Base-by-base conservation (phyloP, 1,284 basidiomycete species). In the Xanthoconium separans region DNA sequence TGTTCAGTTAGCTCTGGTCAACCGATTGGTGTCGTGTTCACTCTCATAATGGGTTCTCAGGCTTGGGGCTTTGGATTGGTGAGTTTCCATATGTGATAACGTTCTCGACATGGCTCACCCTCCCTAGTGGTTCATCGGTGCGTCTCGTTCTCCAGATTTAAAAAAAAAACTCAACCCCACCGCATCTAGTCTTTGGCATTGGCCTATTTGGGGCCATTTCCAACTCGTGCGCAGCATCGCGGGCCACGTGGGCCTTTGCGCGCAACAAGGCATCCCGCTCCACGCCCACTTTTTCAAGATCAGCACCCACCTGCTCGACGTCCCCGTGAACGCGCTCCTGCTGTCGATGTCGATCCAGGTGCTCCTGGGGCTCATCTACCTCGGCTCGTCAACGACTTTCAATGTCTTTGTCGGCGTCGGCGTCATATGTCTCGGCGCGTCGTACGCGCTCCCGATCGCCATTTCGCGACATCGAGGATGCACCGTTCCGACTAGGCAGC, bases 181-280 rank as follows among this genome's bases (percentile, higher is more conserved):
- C 29, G 4, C n/a, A 31, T 41, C 33, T 33, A 80, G 79, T 83
- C 47, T 81, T 83, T 57, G 77, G 75, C n/a, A 69, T 79, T 24
- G 79, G 76, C 20, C 68, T 83, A 55, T 82, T 83, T 64, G 83
- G 81, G 54, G 75, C 78, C 40, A 78, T 83, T 47, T 83, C 83
- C 20, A 81, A 85, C 57, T 77, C 82, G 54, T 85, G 83, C 46
- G 84, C 83, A 3, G 79, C 83, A 12, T 87, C 84, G 2, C 78
- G 88, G 18, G 83, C 86, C 63, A 83, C 82, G 2, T 85, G 84
- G 74, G 81, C 83, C 36, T 89, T 91, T 59, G 86, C 87, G 0
- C 76, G 86, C 1, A 89, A 91, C 70, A 73, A 76, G 50, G 87
- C 84, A 76, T 89, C 20, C 85, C 85, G 2, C 80, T 85, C 60